Conservation (phyloP, 352 stramenopile genomes). For the Phytophthora pini region DNA sequence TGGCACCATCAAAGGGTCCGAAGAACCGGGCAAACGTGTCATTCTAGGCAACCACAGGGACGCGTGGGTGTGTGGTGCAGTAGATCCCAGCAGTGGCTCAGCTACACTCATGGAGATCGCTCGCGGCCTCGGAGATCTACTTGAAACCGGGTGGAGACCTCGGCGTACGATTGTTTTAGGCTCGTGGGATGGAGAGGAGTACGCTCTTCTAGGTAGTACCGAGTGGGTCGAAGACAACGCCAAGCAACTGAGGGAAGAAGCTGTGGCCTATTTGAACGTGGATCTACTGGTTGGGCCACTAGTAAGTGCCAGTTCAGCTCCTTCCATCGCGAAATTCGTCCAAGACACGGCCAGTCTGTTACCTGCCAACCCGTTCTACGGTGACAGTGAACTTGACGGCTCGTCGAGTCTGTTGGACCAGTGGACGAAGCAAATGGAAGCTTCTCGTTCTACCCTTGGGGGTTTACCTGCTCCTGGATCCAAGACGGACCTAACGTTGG, state of each 20-base stretch:
- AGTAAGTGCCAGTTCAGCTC: slow-evolving; percentile 50
- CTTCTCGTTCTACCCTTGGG: slow-evolving; percentile 22
- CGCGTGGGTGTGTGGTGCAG: slow-evolving; percentile 79
- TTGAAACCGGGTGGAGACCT: slow-evolving; percentile 58
- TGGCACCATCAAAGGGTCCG: slow-evolving; percentile 55
- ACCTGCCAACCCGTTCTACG: slow-evolving; percentile 38
- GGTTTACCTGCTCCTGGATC: slow-evolving; percentile 37
- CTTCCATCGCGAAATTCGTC: slow-evolving; percentile 62
- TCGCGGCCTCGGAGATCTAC: slow-evolving; percentile 50
- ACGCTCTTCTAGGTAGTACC: slow-evolving; percentile 73
- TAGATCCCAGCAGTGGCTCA: slow-evolving; percentile 73
- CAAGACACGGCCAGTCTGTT: slow-evolving; percentile 52
- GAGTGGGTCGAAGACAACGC: slow-evolving; percentile 67
- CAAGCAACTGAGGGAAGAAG: slow-evolving; percentile 50
- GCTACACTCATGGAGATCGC: slow-evolving; percentile 69
- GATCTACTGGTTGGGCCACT: slow-evolving; percentile 60
- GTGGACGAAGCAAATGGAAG: slow-evolving; percentile 37
- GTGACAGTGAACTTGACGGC: slow-evolving; percentile 8
- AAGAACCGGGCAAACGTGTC: slow-evolving; percentile 53
- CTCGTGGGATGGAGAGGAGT: slow-evolving; percentile 83
- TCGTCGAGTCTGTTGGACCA: slow-evolving; percentile 38
- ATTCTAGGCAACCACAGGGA: slow-evolving; percentile 83
- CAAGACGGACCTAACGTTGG: slow-evolving; percentile 37
- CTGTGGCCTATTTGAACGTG: slow-evolving; percentile 79
- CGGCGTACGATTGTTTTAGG: slow-evolving; percentile 67